Base-by-base conservation (phyloP, 768 basidiomycete genomes). In the Stropharia rugosoannulata region DNA sequence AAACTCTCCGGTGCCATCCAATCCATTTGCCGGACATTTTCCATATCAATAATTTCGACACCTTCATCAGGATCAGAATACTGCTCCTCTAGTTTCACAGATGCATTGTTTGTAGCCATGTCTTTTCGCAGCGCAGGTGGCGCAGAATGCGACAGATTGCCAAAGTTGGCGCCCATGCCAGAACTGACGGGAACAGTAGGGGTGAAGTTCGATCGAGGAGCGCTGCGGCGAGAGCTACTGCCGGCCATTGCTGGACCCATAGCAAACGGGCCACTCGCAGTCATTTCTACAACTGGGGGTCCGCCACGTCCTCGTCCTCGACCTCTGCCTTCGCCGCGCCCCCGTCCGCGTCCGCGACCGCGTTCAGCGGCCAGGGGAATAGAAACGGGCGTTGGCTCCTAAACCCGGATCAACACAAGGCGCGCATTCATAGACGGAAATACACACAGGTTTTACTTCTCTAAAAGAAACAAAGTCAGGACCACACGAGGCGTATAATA, bases 61-160 rank as follows among this genome's bases (percentile, higher is more conserved):
- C 89, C 91, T 52, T 92, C 89, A 62, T 93, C 92, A 11, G 90
- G 89, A 57, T 94, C 92, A 15, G 92, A 94, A 70, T 93, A 93
- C 18, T 52, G 45, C 5, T 75, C 77, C 45, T 79, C 67, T 19
- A 62, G 58, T 59, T 69, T 70, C 38, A 64, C 60, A 48, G 60
- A 63, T 50, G 22, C 22, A 22, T 22, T 22, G 22, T 66, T 69
- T 44, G 70, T 64, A 12, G 59, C 62, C 64, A 65, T 22, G 15
- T 79, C 78, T 41, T 74, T 75, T 61, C 79, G 81, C 45, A 86
- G 64, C 8, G 79, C 66, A 11, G 86, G 81, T 1, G 80, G 80
- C 0, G 76, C 71, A 3, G 78, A 72, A 45, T 75, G 75, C 2
- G 83, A 79, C 4, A 86, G 73, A 57, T 75, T 76, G 16, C 84